phyloP scores from a whole-genome alignment of 2,329 filamentous ascomycete genomes.

The Pseudopyrenochaeta lycopersici region DNA sequence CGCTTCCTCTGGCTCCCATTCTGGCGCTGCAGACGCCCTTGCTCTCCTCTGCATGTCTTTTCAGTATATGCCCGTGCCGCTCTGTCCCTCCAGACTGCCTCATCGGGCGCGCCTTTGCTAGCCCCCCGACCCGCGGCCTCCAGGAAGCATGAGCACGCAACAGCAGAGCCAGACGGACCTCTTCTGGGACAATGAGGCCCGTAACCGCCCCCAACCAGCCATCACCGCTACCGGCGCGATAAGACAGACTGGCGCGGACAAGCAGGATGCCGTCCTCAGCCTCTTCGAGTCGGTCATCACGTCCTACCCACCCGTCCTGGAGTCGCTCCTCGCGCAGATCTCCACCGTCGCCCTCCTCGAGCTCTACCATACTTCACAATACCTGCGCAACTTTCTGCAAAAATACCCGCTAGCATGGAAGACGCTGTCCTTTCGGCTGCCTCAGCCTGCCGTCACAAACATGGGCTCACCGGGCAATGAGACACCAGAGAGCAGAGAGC shows the following conservation, averaged over 20 bases:
- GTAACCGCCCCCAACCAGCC: conserved; percentile 4
- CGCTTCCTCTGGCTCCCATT: conserved; percentile 2
- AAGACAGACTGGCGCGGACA: conserved; percentile 6
- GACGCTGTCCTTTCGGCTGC: conserved; percentile 66
- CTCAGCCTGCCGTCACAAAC: conserved; percentile 46
- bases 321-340: conserved; percentile 66
- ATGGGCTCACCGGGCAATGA: conserved; percentile 51
- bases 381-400: conserved; percentile 63
- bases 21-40: conserved; percentile 32
- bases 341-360: conserved; percentile 65
- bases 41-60: conserved; percentile 34
- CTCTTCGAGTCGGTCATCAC: conserved; percentile 65
- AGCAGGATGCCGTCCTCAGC: conserved; percentile 30
- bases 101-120: conserved; percentile 33
- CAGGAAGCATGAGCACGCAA: conserved; percentile 39
- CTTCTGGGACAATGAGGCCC: conserved; percentile 26
- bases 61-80: conserved; percentile 37
- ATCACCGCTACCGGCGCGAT: conserved; percentile 11
- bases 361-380: conserved; percentile 66
- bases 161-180: conserved; percentile 21
- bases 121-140: conserved; percentile 27
- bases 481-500: conserved; percentile 51
- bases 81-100: conserved; percentile 39
- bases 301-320: conserved; percentile 65
- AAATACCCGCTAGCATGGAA: conserved; percentile 69